Percentiles rank a stretch among this genome's conserved stretches.
Conservation (phyloP, 495 filamentous ascomycete species). For the Talaromyces borbonicus region DNA sequence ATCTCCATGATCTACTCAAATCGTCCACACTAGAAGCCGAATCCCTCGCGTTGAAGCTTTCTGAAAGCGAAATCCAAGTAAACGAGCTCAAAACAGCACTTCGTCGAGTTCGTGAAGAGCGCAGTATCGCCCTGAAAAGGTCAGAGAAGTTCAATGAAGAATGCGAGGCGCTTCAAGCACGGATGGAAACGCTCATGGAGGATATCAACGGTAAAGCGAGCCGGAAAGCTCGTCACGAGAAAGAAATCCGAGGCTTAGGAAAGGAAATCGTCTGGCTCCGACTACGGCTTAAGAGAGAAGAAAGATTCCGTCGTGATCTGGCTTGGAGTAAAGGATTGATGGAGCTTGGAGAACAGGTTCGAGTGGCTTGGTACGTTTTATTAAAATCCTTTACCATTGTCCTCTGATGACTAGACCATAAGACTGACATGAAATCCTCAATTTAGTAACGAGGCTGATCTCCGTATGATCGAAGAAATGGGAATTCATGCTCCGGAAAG, state of each 20-base stretch:
- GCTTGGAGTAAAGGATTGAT: conserved; percentile 74
- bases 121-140: conserved; percentile 38
- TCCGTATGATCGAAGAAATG: conserved; percentile 74
- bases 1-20: conserved; percentile 57
- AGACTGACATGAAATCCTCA: conserved; percentile 10
- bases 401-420: conserved; percentile 5
- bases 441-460: conserved; percentile 80
- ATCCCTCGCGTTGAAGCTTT: conserved; percentile 48
- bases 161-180: conserved; percentile 41
- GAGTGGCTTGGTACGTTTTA: conserved; percentile 68
- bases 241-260: conserved; percentile 72
- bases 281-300: conserved; percentile 67
- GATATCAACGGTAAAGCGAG: conserved; percentile 32
- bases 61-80: conserved; percentile 40
- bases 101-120: conserved; percentile 49
- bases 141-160: conserved; percentile 40
- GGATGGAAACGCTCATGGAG: conserved; percentile 44
- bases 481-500: conserved; percentile 44
- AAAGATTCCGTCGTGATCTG: conserved; percentile 64
- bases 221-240: conserved; percentile 51
- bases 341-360: conserved; percentile 65
- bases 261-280: conserved; percentile 87
- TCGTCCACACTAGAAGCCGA: conserved; percentile 58
- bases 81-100: conserved; percentile 47
- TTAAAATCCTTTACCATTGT: conserved; percentile 10